Conservation (phyloP, 2,329 filamentous ascomycete genomes). For the Phialophora verrucosa region DNA sequence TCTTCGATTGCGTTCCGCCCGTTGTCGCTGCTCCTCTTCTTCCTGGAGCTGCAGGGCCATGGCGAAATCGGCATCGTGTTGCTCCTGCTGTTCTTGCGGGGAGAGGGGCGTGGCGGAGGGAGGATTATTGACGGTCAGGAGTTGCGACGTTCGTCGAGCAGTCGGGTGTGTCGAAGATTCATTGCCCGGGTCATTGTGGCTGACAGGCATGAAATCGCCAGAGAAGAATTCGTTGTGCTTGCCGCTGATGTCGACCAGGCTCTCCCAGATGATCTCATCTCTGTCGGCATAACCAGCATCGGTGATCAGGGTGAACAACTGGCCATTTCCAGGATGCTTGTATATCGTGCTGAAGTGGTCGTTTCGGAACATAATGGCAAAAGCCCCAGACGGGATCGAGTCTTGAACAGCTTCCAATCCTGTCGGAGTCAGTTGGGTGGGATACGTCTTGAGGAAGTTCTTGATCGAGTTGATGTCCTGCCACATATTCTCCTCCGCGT, state of each 20-base stretch:
- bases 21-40: slow-evolving; percentile 70
- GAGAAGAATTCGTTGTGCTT: slow-evolving; percentile 82
- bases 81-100: slow-evolving; percentile 70
- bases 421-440: slow-evolving; percentile 84
- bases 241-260: slow-evolving; percentile 84
- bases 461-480: slow-evolving; percentile 86
- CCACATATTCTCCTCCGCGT: slow-evolving; percentile 77
- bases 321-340: slow-evolving; percentile 77
- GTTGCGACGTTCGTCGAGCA: slow-evolving; percentile 31
- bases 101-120: slow-evolving; percentile 42
- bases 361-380: slow-evolving; percentile 93
- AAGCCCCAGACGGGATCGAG: slow-evolving; percentile 73
- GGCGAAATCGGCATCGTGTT: slow-evolving; percentile 72
- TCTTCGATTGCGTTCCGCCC: slow-evolving; percentile 34
- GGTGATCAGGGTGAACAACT: slow-evolving; percentile 84
- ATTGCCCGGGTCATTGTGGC: slow-evolving; percentile 52
- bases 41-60: slow-evolving; percentile 92
- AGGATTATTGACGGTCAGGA: slow-evolving; percentile 24
- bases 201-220: slow-evolving; percentile 87
- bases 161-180: slow-evolving; percentile 30
- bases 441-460: slow-evolving; percentile 74
- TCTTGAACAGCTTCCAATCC: slow-evolving; percentile 77
- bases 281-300: slow-evolving; percentile 88
- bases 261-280: slow-evolving; percentile 95
- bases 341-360: slow-evolving; percentile 96